Conservation (phyloP, 306 rosid species). For the Pterocarpus macrocarpus region DNA sequence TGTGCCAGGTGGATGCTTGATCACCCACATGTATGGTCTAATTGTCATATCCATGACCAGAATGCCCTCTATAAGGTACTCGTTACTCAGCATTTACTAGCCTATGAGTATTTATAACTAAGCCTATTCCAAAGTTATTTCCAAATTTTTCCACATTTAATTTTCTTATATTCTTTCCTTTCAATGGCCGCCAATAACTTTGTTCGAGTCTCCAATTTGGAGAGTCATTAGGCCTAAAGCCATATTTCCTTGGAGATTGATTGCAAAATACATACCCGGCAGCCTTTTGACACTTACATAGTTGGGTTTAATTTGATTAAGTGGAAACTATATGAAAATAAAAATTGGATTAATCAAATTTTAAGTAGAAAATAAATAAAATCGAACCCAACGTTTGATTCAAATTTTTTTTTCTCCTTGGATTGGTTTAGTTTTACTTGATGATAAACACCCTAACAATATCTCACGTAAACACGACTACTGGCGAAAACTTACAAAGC, state of each 20-base stretch:
- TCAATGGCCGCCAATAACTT: too few relatives aligned
- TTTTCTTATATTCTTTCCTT: too few relatives aligned
- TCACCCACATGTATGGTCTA: not conserved
- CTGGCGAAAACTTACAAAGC: not conserved
- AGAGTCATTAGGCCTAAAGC: not conserved
- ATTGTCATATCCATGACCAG: too few relatives aligned
- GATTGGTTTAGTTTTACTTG: too few relatives aligned
- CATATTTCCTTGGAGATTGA: constrained; percentile 15
- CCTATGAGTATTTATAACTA: too few relatives aligned
- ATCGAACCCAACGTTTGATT: not conserved
- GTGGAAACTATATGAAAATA: not conserved
- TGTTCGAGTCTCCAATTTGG: not conserved
- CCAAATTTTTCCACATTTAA: too few relatives aligned
- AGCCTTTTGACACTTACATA: not conserved
- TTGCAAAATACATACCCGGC: not conserved
- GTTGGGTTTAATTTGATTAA: constrained; percentile 17
- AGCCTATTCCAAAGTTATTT: too few relatives aligned
- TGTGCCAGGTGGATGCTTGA: not conserved
- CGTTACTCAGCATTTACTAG: too few relatives aligned
- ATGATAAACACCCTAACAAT: too few relatives aligned
- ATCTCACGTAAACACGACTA: too few relatives aligned
- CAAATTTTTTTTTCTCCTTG: too few relatives aligned
- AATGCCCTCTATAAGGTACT: too few relatives aligned
- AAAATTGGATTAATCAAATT: not conserved
- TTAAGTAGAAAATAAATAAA: not conserved